Evolutionary conservation across 306 rosid species (phyloP).

Genomic region (Prunus dulcis): DNA sequence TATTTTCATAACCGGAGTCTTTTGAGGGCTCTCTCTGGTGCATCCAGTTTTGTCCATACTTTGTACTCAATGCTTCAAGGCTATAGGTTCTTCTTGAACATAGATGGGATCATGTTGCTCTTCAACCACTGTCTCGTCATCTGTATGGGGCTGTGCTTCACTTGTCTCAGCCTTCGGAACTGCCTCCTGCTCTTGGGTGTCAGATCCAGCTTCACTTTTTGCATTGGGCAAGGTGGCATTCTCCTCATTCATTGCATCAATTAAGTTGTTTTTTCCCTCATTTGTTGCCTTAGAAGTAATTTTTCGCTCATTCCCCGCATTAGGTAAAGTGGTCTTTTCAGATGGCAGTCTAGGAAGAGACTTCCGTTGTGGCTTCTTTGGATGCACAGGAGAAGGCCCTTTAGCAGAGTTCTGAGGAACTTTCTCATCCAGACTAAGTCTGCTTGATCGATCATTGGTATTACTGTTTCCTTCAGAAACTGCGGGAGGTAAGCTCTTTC

Average conservation of each 20-base stretch:
- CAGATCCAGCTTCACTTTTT: slow-evolving; percentile 35
- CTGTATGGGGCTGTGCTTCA: slow-evolving; percentile 36
- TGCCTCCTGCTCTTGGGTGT: slow-evolving; percentile 23
- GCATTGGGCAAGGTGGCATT: slow-evolving; percentile 15
- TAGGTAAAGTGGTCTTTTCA: slow-evolving; percentile 55
- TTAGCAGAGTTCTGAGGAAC: slow-evolving; percentile 45
- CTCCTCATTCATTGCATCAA: slow-evolving; percentile 37
- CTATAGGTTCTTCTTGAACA: slow-evolving; percentile 48
- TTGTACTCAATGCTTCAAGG: slow-evolving; percentile 37
- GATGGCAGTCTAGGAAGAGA: slow-evolving; percentile 87
- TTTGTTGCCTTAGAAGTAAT: slow-evolving; percentile 47
- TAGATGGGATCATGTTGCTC: slow-evolving; percentile 43
- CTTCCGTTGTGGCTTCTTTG: slow-evolving; percentile 76
- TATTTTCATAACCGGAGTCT: slow-evolving; percentile 44
- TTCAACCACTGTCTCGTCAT: slow-evolving; percentile 38
- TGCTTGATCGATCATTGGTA: slow-evolving; percentile 39
- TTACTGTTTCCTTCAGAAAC: slow-evolving; percentile 51
- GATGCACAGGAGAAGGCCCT: slow-evolving; percentile 42
- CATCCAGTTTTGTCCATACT: slow-evolving; percentile 32
- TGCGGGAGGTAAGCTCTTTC: slow-evolving; percentile 47
- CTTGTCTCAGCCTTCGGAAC: slow-evolving; percentile 32
- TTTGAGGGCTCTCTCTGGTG: slow-evolving; percentile 24
- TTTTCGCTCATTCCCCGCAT: slow-evolving; percentile 37
- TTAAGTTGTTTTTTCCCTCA: slow-evolving; percentile 38
- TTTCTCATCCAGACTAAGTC: slow-evolving; percentile 75